Evolutionary conservation across 1,139 yeast species (phyloP).

Genomic region (Martiniozyma asiatica): DNA sequence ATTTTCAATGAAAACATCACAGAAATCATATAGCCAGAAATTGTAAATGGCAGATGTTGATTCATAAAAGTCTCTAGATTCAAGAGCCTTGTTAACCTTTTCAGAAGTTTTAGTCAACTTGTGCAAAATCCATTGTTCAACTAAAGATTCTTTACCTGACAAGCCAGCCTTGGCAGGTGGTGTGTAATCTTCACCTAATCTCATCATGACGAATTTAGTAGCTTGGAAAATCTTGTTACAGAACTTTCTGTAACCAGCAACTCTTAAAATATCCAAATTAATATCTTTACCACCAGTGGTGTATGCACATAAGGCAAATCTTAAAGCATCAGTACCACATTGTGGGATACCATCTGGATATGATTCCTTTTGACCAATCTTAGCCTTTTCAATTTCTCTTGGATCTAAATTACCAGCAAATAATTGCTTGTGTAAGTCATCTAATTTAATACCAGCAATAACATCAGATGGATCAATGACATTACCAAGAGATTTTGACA

Average conservation of each 20-base stretch:
- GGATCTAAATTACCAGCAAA: slow-evolving; percentile 79
- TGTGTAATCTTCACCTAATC: slow-evolving; percentile 75
- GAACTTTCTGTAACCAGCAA: slow-evolving; percentile 98
- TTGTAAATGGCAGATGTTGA: slow-evolving; percentile 80
- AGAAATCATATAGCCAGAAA: slow-evolving; percentile 88
- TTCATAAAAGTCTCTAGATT: slow-evolving; percentile 78
- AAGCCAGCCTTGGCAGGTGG: slow-evolving; percentile 57
- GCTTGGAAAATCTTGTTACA: slow-evolving; percentile 99
- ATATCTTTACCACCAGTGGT: slow-evolving; percentile 98
- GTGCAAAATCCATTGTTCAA: slow-evolving; percentile 94
- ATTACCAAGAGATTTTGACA: slow-evolving; percentile 96
- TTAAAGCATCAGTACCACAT: slow-evolving; percentile 97
- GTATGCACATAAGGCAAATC: slow-evolving; percentile 97
- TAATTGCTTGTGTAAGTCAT: slow-evolving; percentile 70
- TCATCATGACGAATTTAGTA: slow-evolving; percentile 89
- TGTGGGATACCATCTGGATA: slow-evolving; percentile 98
- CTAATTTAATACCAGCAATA: slow-evolving; percentile 73
- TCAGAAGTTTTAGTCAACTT: slow-evolving; percentile 64
- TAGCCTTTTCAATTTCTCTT: slow-evolving; percentile 77
- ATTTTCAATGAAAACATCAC: slow-evolving; percentile 97
- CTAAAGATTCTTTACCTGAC: slow-evolving; percentile 79
- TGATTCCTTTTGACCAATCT: slow-evolving; percentile 75
- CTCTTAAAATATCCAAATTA: slow-evolving; percentile 89
- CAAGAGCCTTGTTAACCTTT: slow-evolving; percentile 54
- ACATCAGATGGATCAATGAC: slow-evolving; percentile 95